Evolutionary conservation across 2,329 filamentous ascomycete species (phyloP).

Genomic region (Trichophyton verrucosum): DNA sequence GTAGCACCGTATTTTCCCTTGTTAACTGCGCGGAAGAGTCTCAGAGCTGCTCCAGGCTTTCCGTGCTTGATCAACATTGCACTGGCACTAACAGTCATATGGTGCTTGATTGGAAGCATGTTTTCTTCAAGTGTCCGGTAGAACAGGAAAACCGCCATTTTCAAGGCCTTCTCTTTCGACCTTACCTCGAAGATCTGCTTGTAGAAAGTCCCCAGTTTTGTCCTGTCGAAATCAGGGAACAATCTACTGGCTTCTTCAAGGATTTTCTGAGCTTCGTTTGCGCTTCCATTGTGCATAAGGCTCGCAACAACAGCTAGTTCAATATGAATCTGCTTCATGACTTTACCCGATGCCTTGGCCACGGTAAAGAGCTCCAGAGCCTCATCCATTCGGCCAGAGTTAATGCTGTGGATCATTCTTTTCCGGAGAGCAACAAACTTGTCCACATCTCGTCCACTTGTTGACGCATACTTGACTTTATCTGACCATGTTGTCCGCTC

Average conservation of each 20-base stretch:
- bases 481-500: conserved; percentile 20
- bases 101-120: conserved; percentile 25
- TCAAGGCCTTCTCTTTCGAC: conserved; percentile 20
- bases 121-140: conserved; percentile 26
- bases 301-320: conserved; percentile 27
- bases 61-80: conserved; percentile 19
- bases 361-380: conserved; percentile 22
- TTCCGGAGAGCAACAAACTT: conserved; percentile 25
- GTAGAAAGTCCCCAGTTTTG: conserved; percentile 26
- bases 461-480: conserved; percentile 21
- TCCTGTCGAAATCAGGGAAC: conserved; percentile 16
- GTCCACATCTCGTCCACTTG: conserved; percentile 20
- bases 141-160: conserved; percentile 28
- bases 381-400: conserved; percentile 24
- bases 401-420: conserved; percentile 28
- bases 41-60: conserved; percentile 21
- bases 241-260: conserved; percentile 22
- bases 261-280: conserved; percentile 21
- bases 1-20: conserved; percentile 25
- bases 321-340: conserved; percentile 25
- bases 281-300: conserved; percentile 22
- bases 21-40: conserved; percentile 26
- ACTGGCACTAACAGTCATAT: conserved; percentile 21
- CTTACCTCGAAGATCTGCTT: conserved; percentile 21
- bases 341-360: conserved; percentile 20